phyloP scores from a whole-genome alignment of 208 protist genomes.

The Wallacemonas rigidus region DNA sequence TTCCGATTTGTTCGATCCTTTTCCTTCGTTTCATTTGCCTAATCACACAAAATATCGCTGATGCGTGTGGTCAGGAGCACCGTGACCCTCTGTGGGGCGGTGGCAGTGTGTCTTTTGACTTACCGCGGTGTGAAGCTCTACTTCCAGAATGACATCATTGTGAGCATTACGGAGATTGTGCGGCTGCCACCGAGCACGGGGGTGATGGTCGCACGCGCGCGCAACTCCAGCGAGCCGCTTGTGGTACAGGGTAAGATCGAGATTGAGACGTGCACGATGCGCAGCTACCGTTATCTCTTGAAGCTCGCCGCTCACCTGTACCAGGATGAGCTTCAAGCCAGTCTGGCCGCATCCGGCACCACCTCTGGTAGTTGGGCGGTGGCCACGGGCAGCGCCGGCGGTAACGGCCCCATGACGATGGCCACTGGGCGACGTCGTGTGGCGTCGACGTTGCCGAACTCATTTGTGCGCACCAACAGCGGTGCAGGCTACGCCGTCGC shows the following conservation, averaged over 20 bases:
- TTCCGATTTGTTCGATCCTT: constrained; percentile 7
- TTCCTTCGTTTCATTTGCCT: constrained; percentile 17
- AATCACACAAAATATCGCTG: not conserved
- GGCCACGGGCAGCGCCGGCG: constrained; percentile 4
- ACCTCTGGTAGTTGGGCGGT: constrained; percentile 9
- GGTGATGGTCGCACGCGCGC: constrained; percentile 12
- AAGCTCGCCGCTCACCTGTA: constrained; percentile 61
- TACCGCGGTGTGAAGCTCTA: constrained; percentile 57
- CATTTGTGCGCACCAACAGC: constrained; percentile 24
- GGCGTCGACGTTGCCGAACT: constrained; percentile 27
- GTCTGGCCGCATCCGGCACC: constrained; percentile 4
- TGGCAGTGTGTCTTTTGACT: constrained; percentile 34
- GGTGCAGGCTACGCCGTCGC: constrained; percentile 15
- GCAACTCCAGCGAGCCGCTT: constrained; percentile 13
- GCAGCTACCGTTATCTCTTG: constrained; percentile 76
- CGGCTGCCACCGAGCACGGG: constrained; percentile 41
- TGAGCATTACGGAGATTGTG: constrained; percentile 80
- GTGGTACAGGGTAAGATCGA: constrained; percentile 60
- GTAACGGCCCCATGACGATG: constrained; percentile 14
- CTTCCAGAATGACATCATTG: constrained; percentile 66
- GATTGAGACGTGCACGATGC: constrained; percentile 73
- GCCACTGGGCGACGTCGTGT: constrained; percentile 20
- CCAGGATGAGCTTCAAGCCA: constrained; percentile 20
- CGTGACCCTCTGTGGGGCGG: constrained; percentile 27
- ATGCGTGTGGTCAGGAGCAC: constrained; percentile 24